These are phyloP conservation scores for Oleoguttula mirabilis DNA, from an alignment of 495 filamentous ascomycete species.

Conservation along the genomic window DNA sequence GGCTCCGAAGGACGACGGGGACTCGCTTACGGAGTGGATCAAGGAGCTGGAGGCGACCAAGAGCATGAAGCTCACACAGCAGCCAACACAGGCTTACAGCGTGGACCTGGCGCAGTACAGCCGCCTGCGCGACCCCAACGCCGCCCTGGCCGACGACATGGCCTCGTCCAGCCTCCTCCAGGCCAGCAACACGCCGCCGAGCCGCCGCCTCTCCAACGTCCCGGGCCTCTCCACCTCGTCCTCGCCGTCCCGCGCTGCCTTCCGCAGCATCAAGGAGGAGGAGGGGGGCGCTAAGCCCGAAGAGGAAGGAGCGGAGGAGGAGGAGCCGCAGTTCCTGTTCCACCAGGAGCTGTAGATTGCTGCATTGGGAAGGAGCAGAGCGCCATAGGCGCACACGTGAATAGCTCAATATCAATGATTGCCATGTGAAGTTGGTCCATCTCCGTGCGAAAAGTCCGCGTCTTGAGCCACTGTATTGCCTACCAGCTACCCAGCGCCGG, in stretches of 20 bases:
- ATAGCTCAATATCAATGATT: too few relatives aligned
- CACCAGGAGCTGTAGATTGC: too few relatives aligned
- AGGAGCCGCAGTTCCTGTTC: too few relatives aligned
- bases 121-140: conserved; percentile 5
- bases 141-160: conserved; percentile 16
- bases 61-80: conserved; percentile 59
- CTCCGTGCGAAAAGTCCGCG: too few relatives aligned
- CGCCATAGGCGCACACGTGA: too few relatives aligned
- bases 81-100: not conserved
- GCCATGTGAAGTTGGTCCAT: too few relatives aligned
- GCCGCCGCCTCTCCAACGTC: conserved; percentile 15
- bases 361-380: too few relatives aligned
- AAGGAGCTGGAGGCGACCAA: conserved; percentile 63
- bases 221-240: conserved; percentile 16
- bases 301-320: too few relatives aligned
- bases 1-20: not conserved
- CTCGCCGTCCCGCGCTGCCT: conserved; percentile 11
- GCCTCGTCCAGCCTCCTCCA: conserved; percentile 7
- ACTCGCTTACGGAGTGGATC: conserved; percentile 58
- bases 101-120: conserved; percentile 17
- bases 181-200: conserved; percentile 8
- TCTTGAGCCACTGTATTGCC: too few relatives aligned
- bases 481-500: too few relatives aligned
- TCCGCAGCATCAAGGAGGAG: too few relatives aligned
- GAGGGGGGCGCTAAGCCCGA: too few relatives aligned